phyloP scores from a whole-genome alignment of 2,329 filamentous ascomycete species.

The Cordyceps militaris region DNA sequence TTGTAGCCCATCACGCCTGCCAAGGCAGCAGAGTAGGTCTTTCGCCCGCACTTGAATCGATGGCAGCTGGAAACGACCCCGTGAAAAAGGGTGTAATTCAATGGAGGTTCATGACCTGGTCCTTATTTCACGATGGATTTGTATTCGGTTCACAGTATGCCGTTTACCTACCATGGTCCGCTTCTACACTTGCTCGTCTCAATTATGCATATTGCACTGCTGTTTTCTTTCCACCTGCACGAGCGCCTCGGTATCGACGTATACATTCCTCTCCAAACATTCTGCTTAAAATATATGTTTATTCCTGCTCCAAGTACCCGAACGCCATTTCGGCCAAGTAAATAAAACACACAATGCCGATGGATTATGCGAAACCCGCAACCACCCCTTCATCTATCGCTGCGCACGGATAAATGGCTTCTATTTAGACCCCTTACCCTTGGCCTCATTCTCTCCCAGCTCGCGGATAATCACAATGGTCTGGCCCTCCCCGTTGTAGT shows the following conservation, averaged over 20 bases:
- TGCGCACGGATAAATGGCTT: neutral
- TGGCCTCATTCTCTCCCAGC: slow-evolving; percentile 79
- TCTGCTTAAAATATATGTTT: slow-evolving; percentile 1
- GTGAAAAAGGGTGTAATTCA: neutral
- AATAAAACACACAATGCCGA: slow-evolving; percentile 1
- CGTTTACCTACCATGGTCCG: neutral
- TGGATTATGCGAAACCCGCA: neutral
- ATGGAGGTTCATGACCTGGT: neutral
- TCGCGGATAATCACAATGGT: slow-evolving; percentile 77
- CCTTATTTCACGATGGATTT: neutral
- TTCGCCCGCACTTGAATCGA: slow-evolving; percentile 24
- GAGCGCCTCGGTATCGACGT: slow-evolving; percentile 4
- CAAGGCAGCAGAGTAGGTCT: slow-evolving; percentile 36
- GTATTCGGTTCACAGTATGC: neutral
- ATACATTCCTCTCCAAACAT: neutral
- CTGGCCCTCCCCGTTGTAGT: slow-evolving; percentile 63
- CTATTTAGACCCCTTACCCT: slow-evolving; percentile 70
- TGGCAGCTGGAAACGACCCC: slow-evolving; percentile 24
- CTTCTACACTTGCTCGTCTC: neutral
- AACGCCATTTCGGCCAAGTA: slow-evolving; percentile 15
- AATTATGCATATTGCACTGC: neutral
- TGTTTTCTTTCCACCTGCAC: neutral
- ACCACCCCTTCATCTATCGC: neutral
- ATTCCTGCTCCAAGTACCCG: slow-evolving; percentile 7
- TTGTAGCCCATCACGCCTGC: slow-evolving; percentile 34